Evolutionary conservation across 169 alveolate genomes (phyloP).

Genomic region (Plasmodium gaboni): DNA sequence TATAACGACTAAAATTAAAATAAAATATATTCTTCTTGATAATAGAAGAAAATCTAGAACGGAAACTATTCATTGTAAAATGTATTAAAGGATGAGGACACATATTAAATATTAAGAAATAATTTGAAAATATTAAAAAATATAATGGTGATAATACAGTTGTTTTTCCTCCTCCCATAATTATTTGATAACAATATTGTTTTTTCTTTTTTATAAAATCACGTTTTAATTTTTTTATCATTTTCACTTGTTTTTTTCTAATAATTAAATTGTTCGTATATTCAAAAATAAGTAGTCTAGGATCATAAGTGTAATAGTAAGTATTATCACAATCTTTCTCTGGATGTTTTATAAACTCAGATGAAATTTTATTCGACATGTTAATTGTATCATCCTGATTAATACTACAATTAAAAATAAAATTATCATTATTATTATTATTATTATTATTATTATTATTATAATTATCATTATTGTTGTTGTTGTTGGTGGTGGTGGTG

Average conservation of each 20-base stretch:
- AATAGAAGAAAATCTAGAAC: constrained; percentile 90
- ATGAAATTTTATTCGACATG: neutral
- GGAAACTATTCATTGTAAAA: constrained; percentile 89
- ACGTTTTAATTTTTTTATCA: constrained; percentile 85
- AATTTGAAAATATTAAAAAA: constrained; percentile 73
- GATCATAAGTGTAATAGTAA: constrained; percentile 85
- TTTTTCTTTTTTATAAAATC: constrained; percentile 82
- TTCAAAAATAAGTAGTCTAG: constrained; percentile 92
- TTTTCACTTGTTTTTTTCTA: constrained; percentile 90
- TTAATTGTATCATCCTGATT: neutral
- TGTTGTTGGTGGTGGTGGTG: neutral
- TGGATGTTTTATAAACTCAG: neutral
- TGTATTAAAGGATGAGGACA: constrained; percentile 90
- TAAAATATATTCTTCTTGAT: constrained; percentile 88
- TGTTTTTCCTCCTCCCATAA: constrained; percentile 96
- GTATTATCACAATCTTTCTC: constrained; percentile 4
- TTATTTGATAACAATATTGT: constrained; percentile 94
- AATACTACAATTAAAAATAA: neutral
- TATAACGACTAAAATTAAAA: constrained; percentile 86
- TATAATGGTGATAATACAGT: constrained; percentile 89
- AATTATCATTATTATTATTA: neutral
- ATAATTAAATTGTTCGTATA: constrained; percentile 90
- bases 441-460: neutral
- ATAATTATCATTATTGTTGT: neutral
- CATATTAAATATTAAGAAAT: constrained; percentile 88